Base-by-base conservation (phyloP, 1,284 basidiomycete species). In the Apiotrichum gamsii region DNA sequence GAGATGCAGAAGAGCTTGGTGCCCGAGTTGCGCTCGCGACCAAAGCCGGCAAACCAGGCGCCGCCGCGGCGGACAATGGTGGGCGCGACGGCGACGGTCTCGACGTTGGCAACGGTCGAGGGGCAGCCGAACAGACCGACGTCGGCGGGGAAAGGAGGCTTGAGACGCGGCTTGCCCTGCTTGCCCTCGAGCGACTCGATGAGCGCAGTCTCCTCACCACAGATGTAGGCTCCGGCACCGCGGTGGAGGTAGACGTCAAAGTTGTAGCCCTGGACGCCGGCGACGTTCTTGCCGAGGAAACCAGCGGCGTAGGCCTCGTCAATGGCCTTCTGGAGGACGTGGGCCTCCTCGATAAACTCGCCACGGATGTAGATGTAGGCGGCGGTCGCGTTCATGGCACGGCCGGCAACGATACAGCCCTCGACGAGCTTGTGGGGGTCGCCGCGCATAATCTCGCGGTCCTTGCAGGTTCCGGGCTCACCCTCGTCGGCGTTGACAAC, bases 331-430 rank as follows among this genome's bases (percentile, higher is more conserved):
- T 94, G 89, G 36, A 97, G 79, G 72, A 94, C 90, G 8, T 83
- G 81, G 2, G 90, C 93, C 74, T 97, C 94, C 72, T 91, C 87
- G 75, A 87, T 85, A 75, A 98, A 98, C 74, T 98, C 94, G 63
- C 94, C 94, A 60, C 95, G 91, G 63, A 96, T 91, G 76, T 97
- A 98, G 73, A 98, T 98, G 79, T 97, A 98, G 25, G 94, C 94
- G 47, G 59, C 31, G 33, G n/a, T 94, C 41, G 93, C 94, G 74
- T 97, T 97, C 94, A 97, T 98, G 16, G 80, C 85, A 51, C 94
- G 85, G n/a, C 94, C 94, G 39, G 94, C 94, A 51, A 98, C 86
- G 42, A 98, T 82, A 72, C 95, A 98, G 25, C 94, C 94, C 73
- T 98, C 95, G 62, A 98, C 80, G 50, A 98, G 85, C 72, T 97